Evolutionary conservation across 2,329 filamentous ascomycete genomes (phyloP).

Genomic region (Plenodomus lindquistii): DNA sequence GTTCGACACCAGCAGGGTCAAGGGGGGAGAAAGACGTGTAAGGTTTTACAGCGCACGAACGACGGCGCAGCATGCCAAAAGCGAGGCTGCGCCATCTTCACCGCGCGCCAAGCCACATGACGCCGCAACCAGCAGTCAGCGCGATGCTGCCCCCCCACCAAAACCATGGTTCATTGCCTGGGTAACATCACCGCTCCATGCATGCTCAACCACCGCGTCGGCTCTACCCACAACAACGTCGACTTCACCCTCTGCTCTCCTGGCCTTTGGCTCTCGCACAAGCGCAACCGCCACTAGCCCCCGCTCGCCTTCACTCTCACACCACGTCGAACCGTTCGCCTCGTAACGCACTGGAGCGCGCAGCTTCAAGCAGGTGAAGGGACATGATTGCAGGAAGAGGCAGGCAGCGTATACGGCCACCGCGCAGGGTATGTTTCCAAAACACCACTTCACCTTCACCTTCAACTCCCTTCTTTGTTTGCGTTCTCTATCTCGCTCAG

Average conservation of each 20-base stretch:
- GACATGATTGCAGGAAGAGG: slow-evolving; percentile 59
- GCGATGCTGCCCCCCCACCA: slow-evolving; percentile 7
- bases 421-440: slow-evolving; percentile 63
- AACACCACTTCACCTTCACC: slow-evolving; percentile 4
- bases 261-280: neutral
- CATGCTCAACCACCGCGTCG: slow-evolving; percentile 1
- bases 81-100: neutral
- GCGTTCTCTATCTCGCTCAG: neutral
- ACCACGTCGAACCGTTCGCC: neutral
- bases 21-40: neutral
- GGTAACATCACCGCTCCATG: slow-evolving; percentile 1
- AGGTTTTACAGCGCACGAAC: neutral
- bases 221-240: neutral
- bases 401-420: slow-evolving; percentile 67
- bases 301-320: slow-evolving; percentile 3
- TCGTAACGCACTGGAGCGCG: neutral
- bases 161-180: neutral
- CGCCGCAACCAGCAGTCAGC: slow-evolving; percentile 8
- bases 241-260: neutral
- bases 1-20: neutral
- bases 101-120: slow-evolving; percentile 17
- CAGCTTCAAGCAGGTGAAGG: neutral
- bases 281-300: neutral
- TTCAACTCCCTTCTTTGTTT: slow-evolving; percentile 2
- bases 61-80: neutral